Evolutionary conservation across 495 filamentous ascomycete genomes (phyloP).

Genomic region (Chlorociboria aeruginascens): DNA sequence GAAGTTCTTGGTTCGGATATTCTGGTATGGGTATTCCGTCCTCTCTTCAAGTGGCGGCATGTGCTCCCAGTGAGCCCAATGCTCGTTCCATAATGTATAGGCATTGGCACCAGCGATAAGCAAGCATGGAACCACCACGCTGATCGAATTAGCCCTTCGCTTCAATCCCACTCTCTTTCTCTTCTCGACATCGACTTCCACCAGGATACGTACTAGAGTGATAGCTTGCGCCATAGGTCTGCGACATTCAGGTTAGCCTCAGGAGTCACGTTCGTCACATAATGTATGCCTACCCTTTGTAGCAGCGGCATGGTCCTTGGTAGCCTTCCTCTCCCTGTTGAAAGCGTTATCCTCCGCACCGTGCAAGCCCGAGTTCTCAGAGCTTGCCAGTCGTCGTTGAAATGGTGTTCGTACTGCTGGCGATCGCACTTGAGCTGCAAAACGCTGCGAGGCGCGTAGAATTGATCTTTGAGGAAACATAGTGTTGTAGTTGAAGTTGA

Average conservation of each 20-base stretch:
- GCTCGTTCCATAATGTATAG: slow-evolving; percentile 81
- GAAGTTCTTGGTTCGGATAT: slow-evolving; percentile 83
- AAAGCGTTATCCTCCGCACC: slow-evolving; percentile 69
- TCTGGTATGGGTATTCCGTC: slow-evolving; percentile 84
- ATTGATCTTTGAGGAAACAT: slow-evolving; percentile 56
- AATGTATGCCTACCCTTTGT: slow-evolving; percentile 53
- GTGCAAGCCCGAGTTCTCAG: slow-evolving; percentile 28
- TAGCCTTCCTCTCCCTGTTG: slow-evolving; percentile 68
- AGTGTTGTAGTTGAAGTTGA: slow-evolving; percentile 21
- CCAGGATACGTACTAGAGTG: slow-evolving; percentile 61
- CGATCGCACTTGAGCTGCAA: slow-evolving; percentile 39
- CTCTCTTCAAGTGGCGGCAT: slow-evolving; percentile 79
- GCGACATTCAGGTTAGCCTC: slow-evolving; percentile 14
- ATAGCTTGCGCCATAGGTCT: slow-evolving; percentile 93
- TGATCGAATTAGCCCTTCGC: neutral
- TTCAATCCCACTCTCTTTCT: slow-evolving; percentile 12
- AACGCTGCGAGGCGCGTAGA: slow-evolving; percentile 46
- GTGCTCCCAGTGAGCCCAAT: slow-evolving; percentile 91
- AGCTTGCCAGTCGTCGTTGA: slow-evolving; percentile 61
- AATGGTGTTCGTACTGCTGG: slow-evolving; percentile 43
- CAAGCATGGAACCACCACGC: slow-evolving; percentile 52
- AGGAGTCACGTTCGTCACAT: neutral
- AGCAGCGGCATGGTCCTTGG: slow-evolving; percentile 74
- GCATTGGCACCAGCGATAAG: slow-evolving; percentile 64
- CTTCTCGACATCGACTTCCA: neutral